These are phyloP conservation scores for Phoma herbarum DNA, from an alignment of 2,329 filamentous ascomycete species.

Conservation along the genomic window DNA sequence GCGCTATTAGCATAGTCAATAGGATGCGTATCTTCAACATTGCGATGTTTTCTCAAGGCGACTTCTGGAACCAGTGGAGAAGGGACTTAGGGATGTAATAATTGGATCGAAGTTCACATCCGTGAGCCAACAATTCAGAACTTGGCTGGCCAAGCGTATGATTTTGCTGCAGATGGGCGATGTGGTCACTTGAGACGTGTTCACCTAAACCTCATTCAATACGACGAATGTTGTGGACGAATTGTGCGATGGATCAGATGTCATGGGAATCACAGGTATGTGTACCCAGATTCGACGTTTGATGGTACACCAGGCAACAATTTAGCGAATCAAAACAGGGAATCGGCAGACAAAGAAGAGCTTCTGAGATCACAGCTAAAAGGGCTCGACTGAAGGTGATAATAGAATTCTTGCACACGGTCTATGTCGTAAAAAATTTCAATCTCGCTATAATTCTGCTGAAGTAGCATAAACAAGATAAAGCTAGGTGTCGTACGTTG, in stretches of 20 bases:
- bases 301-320: conserved; percentile 7
- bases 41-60: conserved; percentile 22
- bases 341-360: conserved; percentile 9
- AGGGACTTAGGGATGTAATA: conserved; percentile 11
- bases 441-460: too few relatives aligned
- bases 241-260: conserved; percentile 15
- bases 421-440: too few relatives aligned
- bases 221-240: background rate
- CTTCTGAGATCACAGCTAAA: conserved; percentile 18
- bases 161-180: background rate
- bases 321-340: conserved; percentile 15
- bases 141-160: background rate
- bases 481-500: too few relatives aligned
- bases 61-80: conserved; percentile 18
- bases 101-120: conserved; percentile 33
- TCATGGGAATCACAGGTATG: conserved; percentile 17
- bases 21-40: conserved; percentile 20
- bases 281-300: conserved; percentile 11
- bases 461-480: too few relatives aligned
- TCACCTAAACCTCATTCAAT: background rate
- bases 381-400: too few relatives aligned
- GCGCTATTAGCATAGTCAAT: conserved; percentile 11
- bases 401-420: too few relatives aligned
- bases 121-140: conserved; percentile 47
- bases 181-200: background rate